Base-by-base conservation (phyloP, 169 alveolate species). In the Theileria equi region DNA sequence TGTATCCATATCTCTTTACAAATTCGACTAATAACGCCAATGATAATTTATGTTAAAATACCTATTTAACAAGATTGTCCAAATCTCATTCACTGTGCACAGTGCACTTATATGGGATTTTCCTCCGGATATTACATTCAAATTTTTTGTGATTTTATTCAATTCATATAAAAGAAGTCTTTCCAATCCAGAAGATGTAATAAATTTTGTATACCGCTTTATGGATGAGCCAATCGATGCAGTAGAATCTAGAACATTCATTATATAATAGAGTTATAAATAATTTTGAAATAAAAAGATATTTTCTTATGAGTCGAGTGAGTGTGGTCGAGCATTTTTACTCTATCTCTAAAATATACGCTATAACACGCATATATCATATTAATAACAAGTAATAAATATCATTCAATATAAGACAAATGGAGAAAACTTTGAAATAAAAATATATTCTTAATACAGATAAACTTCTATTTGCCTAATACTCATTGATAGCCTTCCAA, bases 1-100 rank as follows among this genome's bases (percentile, higher is more conserved):
- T 73, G 77, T 48, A 73, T 73, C 47, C 60, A 73, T n/a, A 72
- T 29, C 57, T 72, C 72, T 11, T 61, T 61, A 13, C 70, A 49
- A 31, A 72, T 32, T 10, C 83, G 79, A 21, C 73, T 55, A 55
- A 3, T n/a, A 3, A 55, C 3, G 4, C 29, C 13, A 23, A 25
- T 52, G 5, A 23, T 23, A 52, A 25, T 23, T 19, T 25, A 11
- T 3, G 45, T 13, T 38, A 38, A 38, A 11, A 36, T 25, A 55
- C 66, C 66, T 55, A 28, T 26, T 23, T 3, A 44, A 63, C 38
- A 61, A 52, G 23, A 72, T n/a, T 44, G 53, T 57, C 83, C 83
- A 72, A 7, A 72, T 17, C 32, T 44, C 10, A 59, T 72, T 21
- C 21, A 72, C 50, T 23, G 48, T 32, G 2, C 57, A 55, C 10